Evolutionary conservation across 2,329 filamentous ascomycete genomes (phyloP), one percentile per base, ranked within the genome.

Genomic region (Xylaria sp.): DNA sequence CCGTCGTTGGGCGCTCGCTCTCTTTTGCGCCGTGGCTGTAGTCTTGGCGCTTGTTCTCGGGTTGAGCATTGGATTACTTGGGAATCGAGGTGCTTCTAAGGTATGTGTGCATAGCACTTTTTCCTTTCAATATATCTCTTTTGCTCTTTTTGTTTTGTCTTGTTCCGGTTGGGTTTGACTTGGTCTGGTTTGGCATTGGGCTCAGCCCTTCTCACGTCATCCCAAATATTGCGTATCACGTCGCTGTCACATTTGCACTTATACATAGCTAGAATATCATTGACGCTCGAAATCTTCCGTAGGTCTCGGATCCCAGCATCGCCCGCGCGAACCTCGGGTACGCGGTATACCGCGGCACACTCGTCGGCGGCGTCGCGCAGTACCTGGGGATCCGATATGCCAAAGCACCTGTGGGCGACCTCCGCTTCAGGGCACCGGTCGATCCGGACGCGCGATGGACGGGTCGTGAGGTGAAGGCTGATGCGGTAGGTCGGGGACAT

Each of bases 341-440:
- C 67, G 80, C 83, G n/a, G 75, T 75, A 31, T 86, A 86, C 65
- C 78, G 80, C 28, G 84, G 84, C 34, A 75, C 76, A 2, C 72
- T 76, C 2, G 77, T 84, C 3, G 70, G 74, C 12, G 80, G 79
- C n/a, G 79, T 87, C 37, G 80, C 80, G 59, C 78, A 84, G 73
- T 87, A 82, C 73, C 78, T 84, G 2, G 84, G 84, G 13, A 78
- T 85, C 76, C 84, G 86, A 52, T 89, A 84, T 74, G 87, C 87
- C 12, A 80, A 82, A 15, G 79, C 86, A n/a, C 86, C 87, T 5
- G 65, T 84, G 0, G 84, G 82, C 1, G 78, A 86, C 48, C 78
- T 87, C 41, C 82, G 87, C 63, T 89, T 85, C 79, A 83, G 31
- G 83, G 85, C 20, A 8, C 87, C 87, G 0, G 77, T 80, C 18